Percentiles rank a stretch among this genome's conserved stretches.
Evolutionary conservation across 75 land plant genomes (phyloP).

Genomic region (Isoetes taiwanensis): DNA sequence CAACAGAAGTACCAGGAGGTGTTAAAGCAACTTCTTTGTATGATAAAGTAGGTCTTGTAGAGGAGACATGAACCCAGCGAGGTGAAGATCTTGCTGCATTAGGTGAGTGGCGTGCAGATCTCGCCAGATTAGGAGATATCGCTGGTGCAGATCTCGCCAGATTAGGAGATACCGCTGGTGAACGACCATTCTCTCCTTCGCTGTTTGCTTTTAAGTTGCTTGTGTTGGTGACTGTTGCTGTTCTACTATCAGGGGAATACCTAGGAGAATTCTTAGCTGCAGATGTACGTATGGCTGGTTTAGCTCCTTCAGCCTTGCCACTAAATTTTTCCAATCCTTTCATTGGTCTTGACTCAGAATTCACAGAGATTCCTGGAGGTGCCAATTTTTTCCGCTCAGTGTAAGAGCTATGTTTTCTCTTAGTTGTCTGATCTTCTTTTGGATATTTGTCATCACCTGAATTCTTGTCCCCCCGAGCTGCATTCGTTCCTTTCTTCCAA

Average conservation of each 20-base stretch:
- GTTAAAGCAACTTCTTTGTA: slow-evolving; percentile 79
- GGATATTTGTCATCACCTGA: slow-evolving; percentile 8
- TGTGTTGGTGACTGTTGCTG: no score
- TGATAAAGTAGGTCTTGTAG: slow-evolving; percentile 39
- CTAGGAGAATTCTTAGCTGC: no score
- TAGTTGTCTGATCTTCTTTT: slow-evolving; percentile 10
- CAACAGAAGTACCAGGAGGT: slow-evolving; percentile 68
- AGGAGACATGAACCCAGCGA: neutral
- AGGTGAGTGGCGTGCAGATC: neutral
- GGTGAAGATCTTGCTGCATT: neutral
- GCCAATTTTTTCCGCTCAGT: slow-evolving; percentile 23
- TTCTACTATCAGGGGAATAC: no score
- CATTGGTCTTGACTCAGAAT: no score
- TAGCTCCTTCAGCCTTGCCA: no score
- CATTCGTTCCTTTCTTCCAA: slow-evolving; percentile 17
- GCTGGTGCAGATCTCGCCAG: neutral
- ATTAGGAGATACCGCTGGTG: neutral
- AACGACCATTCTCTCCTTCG: neutral
- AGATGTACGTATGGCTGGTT: no score
- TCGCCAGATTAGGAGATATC: neutral
- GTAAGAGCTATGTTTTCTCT: slow-evolving; percentile 28
- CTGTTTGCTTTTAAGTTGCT: no score
- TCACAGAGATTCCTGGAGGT: slow-evolving; percentile 25
- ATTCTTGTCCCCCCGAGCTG: slow-evolving; percentile 21
- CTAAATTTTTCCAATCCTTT: no score